Conservation (phyloP, 2,329 filamentous ascomycete genomes). For the Aspergillus pseudoterreus region DNA sequence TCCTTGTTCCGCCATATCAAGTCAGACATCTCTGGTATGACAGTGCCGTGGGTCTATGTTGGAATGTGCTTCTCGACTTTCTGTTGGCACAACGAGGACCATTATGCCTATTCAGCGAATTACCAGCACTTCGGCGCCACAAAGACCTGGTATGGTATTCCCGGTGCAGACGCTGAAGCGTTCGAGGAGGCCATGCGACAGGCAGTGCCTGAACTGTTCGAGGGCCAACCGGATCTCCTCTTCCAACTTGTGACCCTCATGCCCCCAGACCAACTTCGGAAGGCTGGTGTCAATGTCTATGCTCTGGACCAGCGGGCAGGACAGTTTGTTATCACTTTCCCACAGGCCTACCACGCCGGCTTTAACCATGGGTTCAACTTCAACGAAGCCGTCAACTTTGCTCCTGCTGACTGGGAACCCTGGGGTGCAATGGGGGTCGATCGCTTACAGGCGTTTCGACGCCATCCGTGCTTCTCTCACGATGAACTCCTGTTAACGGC, state of each 20-base stretch:
- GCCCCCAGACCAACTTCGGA: constrained; percentile 86
- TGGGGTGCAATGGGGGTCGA: constrained; percentile 84
- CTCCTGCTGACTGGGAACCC: constrained; percentile 90
- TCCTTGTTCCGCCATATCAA: constrained; percentile 97
- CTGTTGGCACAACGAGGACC: constrained; percentile 98
- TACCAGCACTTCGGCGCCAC: constrained; percentile 98
- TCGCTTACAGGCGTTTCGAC: constrained; percentile 77
- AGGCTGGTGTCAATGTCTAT: constrained; percentile 88
- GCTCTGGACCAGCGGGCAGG: constrained; percentile 94
- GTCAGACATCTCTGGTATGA: constrained; percentile 98
- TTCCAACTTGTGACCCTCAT: constrained; percentile 97
- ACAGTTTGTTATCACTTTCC: constrained; percentile 94
- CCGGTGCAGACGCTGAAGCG: constrained; percentile 85
- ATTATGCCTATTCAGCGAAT: constrained; percentile 96
- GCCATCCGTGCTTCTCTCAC: constrained; percentile 95
- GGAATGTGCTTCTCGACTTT: constrained; percentile 99
- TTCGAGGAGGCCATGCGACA: constrained; percentile 95
- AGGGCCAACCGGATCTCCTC: constrained; percentile 90
- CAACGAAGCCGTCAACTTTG: constrained; percentile 98
- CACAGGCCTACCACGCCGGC: constrained; percentile 93
- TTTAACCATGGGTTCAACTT: constrained; percentile 99
- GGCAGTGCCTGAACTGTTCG: constrained; percentile 92
- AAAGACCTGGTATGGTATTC: constrained; percentile 99
- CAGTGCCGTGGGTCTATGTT: constrained; percentile 97
- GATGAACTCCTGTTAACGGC: constrained; percentile 92